Evolutionary conservation across 495 filamentous ascomycete species (phyloP).

Genomic region (Chaetomidium leptoderma): DNA sequence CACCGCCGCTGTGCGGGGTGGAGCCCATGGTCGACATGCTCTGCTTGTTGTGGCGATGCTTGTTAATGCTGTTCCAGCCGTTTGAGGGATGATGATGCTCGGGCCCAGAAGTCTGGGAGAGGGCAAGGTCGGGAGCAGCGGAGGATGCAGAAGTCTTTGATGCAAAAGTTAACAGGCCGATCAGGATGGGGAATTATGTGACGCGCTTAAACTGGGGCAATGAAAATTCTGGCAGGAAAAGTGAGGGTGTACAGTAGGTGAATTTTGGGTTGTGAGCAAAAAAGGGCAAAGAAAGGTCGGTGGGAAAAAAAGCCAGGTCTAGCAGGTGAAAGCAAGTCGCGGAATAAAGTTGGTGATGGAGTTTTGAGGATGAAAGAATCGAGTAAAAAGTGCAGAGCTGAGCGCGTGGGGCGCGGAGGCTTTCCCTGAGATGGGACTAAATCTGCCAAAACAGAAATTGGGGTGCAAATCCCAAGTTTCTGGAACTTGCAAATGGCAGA

Average conservation of each 20-base stretch:
- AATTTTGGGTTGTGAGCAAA: constrained; percentile 2
- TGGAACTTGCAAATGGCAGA: background rate
- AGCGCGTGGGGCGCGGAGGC: background rate
- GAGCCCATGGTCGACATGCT: constrained; percentile 67
- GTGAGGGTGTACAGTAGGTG: background rate
- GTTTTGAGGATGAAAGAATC: background rate
- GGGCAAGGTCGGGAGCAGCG: constrained; percentile 73
- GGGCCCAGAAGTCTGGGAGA: constrained; percentile 61
- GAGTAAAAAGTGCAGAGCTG: background rate
- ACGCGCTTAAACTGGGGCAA: background rate
- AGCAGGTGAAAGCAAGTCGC: background rate
- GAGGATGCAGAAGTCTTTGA: constrained; percentile 71
- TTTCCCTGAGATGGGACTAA: background rate
- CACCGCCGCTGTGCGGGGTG: constrained; percentile 32
- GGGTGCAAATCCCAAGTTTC: background rate
- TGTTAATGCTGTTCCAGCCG: constrained; percentile 62
- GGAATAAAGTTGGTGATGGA: background rate
- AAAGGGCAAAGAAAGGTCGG: constrained; percentile 18
- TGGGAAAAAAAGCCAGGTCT: no score
- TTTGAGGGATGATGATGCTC: constrained; percentile 46
- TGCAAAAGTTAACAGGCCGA: constrained; percentile 18
- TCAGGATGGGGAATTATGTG: constrained; percentile 1
- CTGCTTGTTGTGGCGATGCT: constrained; percentile 82
- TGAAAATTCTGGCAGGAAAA: constrained; percentile 2
- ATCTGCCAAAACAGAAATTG: background rate